These are phyloP conservation scores for Dorcoceras hygrometricum DNA, from an alignment of 257 asterid genomes.

Conservation along the genomic window DNA sequence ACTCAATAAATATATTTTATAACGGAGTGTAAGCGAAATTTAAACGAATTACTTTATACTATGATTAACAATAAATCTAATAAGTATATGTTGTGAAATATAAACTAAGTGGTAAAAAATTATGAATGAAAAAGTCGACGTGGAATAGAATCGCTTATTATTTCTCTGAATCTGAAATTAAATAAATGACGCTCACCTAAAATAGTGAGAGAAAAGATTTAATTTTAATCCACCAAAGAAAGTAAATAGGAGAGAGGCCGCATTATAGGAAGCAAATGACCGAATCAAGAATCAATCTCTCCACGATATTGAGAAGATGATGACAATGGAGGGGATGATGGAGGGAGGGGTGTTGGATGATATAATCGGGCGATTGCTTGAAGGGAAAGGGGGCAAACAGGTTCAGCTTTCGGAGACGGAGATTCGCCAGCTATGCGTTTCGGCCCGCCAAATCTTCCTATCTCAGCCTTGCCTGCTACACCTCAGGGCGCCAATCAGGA, in stretches of 20 bases:
- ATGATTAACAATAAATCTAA: too few species aligned
- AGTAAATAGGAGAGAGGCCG: constrained; percentile 38
- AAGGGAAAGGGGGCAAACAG: constrained; percentile 90
- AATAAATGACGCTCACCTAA: too few species aligned
- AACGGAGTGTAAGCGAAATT: too few species aligned
- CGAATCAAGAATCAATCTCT: not conserved
- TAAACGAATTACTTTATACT: too few species aligned
- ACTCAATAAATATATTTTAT: too few species aligned
- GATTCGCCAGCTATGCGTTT: constrained; percentile 93
- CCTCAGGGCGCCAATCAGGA: constrained; percentile 72
- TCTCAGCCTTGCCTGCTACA: constrained; percentile 74
- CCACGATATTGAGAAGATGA: constrained; percentile 37
- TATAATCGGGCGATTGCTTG: constrained; percentile 64
- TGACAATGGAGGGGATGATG: constrained; percentile 84
- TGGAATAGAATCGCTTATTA: too few species aligned
- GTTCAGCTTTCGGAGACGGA: constrained; percentile 90
- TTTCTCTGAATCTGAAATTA: too few species aligned
- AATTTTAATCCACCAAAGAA: not conserved
- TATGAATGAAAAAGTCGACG: too few species aligned
- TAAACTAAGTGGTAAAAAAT: too few species aligned
- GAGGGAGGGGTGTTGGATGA: constrained; percentile 77
- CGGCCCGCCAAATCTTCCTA: constrained; percentile 73
- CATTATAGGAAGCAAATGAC: constrained; percentile 19
- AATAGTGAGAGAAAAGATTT: too few species aligned
- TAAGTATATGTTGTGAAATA: too few species aligned